A percentile compares a stretch with the other conserved stretches of the same genome.
These are phyloP conservation scores for Trichoderma breve DNA, from an alignment of 2,329 filamentous ascomycete species.

Conservation along the genomic window DNA sequence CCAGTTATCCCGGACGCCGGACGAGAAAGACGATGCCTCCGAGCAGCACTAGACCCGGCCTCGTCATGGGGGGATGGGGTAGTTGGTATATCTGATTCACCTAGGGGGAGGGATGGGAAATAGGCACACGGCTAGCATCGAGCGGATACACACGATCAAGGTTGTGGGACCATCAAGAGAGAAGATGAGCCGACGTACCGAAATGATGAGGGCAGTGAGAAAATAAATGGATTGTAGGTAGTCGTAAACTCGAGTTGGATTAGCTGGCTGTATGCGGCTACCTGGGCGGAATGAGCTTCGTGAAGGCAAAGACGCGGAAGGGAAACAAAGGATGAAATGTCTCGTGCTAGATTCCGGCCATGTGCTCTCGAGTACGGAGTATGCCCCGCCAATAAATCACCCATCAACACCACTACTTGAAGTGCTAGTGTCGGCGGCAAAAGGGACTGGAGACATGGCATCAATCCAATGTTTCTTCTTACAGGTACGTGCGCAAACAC, in stretches of 20 bases:
- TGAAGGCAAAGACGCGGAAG: not conserved
- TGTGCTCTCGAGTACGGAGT: not conserved
- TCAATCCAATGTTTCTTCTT: not conserved
- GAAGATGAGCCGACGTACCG: conserved; percentile 3
- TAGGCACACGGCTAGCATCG: conserved; percentile 7
- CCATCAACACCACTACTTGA: not conserved
- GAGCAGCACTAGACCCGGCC: not conserved
- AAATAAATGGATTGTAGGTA: not conserved
- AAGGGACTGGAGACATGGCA: not conserved
- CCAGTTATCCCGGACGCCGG: not conserved
- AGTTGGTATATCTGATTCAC: conserved; percentile 12
- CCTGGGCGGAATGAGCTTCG: not conserved
- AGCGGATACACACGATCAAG: conserved; percentile 10
- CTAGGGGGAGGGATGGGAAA: not conserved
- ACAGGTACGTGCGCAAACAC: not conserved
- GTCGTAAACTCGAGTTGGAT: not conserved
- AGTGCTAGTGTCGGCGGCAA: not conserved
- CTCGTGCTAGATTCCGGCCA: not conserved
- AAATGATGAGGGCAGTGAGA: conserved; percentile 6
- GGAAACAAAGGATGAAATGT: not conserved
- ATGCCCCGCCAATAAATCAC: not conserved
- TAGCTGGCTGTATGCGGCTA: too few species aligned
- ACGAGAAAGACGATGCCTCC: not conserved
- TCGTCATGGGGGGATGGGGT: not conserved
- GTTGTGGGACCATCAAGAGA: not conserved